A percentile compares a stretch with the other conserved stretches of the same genome.
Evolutionary conservation across 192 early-diverging fungal genomes (phyloP).

Genomic region (Backusella macrospora): DNA sequence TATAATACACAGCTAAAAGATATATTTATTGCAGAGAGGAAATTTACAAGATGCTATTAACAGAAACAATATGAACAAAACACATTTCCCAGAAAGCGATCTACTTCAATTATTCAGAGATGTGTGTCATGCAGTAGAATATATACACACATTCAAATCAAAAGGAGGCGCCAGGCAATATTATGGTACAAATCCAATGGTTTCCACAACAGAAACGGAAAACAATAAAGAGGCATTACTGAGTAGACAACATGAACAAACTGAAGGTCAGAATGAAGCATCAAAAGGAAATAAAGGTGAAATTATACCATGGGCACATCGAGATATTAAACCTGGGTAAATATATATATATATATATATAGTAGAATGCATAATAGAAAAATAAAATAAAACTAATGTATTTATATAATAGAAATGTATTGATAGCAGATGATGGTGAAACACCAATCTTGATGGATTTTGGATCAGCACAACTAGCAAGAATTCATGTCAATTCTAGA

Average conservation of each 20-base stretch:
- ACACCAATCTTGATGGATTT: slow-evolving; percentile 77
- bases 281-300: slow-evolving; percentile 24
- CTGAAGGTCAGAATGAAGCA: not conserved
- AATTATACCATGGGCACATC: slow-evolving; percentile 62
- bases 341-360: too few species aligned
- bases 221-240: slow-evolving; percentile 43
- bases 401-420: slow-evolving; percentile 53
- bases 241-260: slow-evolving; percentile 8
- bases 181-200: slow-evolving; percentile 61
- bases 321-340: slow-evolving; percentile 76
- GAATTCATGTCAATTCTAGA: slow-evolving; percentile 55
- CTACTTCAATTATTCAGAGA: slow-evolving; percentile 59
- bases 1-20: not conserved
- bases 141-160: slow-evolving; percentile 64
- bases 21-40: slow-evolving; percentile 40
- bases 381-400: too few species aligned
- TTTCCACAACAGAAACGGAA: slow-evolving; percentile 47
- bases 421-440: slow-evolving; percentile 64
- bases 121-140: slow-evolving; percentile 59
- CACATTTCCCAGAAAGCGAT: slow-evolving; percentile 55
- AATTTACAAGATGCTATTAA: slow-evolving; percentile 64
- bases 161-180: slow-evolving; percentile 49
- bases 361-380: not conserved
- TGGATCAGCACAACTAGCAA: slow-evolving; percentile 64
- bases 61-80: slow-evolving; percentile 49